Evolutionary conservation across 768 basidiomycete species (phyloP).

Genomic region (Serendipita vermifera): DNA sequence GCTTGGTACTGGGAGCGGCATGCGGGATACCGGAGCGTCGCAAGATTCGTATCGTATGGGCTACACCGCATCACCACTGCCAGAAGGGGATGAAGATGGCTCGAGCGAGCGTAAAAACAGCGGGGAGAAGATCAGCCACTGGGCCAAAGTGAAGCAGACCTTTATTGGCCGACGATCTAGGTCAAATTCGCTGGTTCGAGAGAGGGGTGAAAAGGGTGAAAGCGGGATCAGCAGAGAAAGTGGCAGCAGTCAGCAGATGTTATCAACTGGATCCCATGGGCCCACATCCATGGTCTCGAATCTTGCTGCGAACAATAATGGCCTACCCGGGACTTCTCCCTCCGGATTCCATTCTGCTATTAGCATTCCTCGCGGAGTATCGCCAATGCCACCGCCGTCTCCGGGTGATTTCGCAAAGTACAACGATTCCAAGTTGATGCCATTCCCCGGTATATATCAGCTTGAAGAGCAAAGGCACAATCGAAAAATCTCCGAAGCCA

Average conservation of each 20-base stretch:
- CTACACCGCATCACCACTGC: not conserved
- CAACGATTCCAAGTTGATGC: constrained; percentile 68
- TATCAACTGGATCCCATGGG: constrained; percentile 18
- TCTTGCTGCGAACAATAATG: constrained; percentile 5
- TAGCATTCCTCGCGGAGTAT: constrained; percentile 34
- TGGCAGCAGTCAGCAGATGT: constrained; percentile 38
- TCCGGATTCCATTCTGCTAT: constrained; percentile 17
- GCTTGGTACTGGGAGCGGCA: not conserved
- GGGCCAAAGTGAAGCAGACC: constrained; percentile 61
- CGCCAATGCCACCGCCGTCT: constrained; percentile 67
- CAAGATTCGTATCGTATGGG: not conserved
- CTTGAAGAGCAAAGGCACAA: constrained; percentile 28
- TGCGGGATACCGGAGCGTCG: not conserved
- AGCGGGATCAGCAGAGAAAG: constrained; percentile 51
- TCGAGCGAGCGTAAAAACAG: not conserved
- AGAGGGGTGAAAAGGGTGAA: constrained; percentile 38
- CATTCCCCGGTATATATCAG: constrained; percentile 76
- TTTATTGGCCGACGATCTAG: constrained; percentile 49
- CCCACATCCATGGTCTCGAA: constrained; percentile 8
- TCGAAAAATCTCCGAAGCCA: constrained; percentile 8
- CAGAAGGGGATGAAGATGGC: not conserved
- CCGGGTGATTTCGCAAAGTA: constrained; percentile 60
- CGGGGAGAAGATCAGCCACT: constrained; percentile 29
- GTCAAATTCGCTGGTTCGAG: constrained; percentile 18
- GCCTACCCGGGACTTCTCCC: constrained; percentile 3